Conservation (phyloP, 2,329 filamentous ascomycete genomes). For the Teratosphaeria viscida region DNA sequence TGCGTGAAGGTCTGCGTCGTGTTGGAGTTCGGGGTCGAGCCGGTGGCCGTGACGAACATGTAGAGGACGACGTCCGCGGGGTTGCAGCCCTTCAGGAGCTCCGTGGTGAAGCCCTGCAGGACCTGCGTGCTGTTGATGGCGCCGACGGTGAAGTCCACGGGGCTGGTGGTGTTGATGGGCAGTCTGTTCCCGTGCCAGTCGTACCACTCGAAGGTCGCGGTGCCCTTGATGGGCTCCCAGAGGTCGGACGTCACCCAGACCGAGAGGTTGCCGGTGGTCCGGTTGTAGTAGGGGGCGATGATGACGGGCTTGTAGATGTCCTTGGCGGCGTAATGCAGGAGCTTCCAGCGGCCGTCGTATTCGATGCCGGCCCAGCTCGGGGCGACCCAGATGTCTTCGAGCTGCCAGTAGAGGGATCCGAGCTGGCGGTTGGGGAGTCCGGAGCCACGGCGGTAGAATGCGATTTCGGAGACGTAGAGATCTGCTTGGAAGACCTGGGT, state of each 20-base stretch:
- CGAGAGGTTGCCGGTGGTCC: conserved; percentile 37
- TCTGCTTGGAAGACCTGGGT: conserved; percentile 57
- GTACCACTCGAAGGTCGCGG: conserved; percentile 42
- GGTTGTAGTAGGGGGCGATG: conserved; percentile 47
- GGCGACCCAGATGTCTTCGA: conserved; percentile 51
- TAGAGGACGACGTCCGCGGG: conserved; percentile 34
- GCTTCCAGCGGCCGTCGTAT: conserved; percentile 53
- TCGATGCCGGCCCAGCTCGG: conserved; percentile 55
- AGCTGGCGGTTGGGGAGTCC: conserved; percentile 48
- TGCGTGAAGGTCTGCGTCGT: conserved; percentile 36
- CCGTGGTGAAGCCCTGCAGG: conserved; percentile 29
- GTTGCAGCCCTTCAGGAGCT: conserved; percentile 21
- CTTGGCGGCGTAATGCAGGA: conserved; percentile 48
- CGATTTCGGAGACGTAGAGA: conserved; percentile 50
- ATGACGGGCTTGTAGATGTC: conserved; percentile 51
- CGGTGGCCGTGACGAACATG: conserved; percentile 36
- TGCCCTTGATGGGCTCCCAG: conserved; percentile 40
- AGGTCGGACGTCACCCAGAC: conserved; percentile 50
- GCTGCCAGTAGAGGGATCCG: conserved; percentile 53
- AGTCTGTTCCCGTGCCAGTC: conserved; percentile 39
- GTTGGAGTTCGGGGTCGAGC: conserved; percentile 38
- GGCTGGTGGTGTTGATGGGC: conserved; percentile 27
- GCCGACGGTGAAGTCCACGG: conserved; percentile 35
- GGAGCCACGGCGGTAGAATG: conserved; percentile 51
- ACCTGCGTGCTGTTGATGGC: conserved; percentile 44